Conservation (phyloP, 495 filamentous ascomycete species). For the Podospora appendiculata region DNA sequence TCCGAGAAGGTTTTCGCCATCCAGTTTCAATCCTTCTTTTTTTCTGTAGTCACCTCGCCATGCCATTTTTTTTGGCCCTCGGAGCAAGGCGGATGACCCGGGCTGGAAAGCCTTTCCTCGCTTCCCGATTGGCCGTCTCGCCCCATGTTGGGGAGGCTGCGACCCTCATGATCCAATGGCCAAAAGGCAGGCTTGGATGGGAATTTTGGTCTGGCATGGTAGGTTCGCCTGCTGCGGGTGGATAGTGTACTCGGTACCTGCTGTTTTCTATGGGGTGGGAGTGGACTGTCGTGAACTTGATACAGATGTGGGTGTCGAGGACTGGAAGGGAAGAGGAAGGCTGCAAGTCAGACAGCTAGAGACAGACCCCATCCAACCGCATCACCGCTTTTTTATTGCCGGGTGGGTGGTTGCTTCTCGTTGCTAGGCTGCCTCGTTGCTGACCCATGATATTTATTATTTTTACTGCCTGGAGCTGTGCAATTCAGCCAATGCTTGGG, state of each 20-base stretch:
- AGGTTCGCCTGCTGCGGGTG: not conserved
- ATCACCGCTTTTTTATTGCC: not conserved
- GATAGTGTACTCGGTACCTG: no score
- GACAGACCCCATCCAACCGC: no score
- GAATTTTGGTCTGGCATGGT: not conserved
- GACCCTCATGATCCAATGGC: no score
- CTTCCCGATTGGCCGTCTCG: not conserved
- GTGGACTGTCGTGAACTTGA: not conserved
- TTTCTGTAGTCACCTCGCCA: not conserved
- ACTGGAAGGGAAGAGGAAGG: no score
- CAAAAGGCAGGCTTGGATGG: not conserved
- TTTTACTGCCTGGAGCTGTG: no score
- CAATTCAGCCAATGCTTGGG: no score
- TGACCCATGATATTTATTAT: no score
- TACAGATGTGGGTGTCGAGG: no score
- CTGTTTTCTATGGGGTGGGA: not conserved
- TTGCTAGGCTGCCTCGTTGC: not conserved
- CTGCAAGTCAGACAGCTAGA: no score
- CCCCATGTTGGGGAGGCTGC: not conserved
- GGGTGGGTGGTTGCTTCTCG: not conserved
- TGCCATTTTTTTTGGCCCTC: not conserved
- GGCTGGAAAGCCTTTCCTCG: not conserved
- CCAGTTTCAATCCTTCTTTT: not conserved
- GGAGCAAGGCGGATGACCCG: not conserved
- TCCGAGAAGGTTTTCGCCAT: not conserved